Evolutionary conservation across 805 yeast species (phyloP), one percentile per base, ranked within the genome.

Genomic region (Candida easanensis): DNA sequence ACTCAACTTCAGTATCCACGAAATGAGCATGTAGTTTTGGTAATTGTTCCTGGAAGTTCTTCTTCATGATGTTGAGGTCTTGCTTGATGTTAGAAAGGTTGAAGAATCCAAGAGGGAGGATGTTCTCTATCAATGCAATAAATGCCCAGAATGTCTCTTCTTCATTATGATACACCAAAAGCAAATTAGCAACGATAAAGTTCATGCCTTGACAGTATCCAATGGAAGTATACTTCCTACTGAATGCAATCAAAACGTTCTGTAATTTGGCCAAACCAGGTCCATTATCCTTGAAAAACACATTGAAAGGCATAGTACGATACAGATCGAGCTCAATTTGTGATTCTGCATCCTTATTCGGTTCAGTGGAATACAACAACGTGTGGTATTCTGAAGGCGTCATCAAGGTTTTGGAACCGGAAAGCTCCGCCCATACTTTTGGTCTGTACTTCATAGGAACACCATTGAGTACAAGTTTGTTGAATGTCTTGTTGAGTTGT

Each of bases 141-240:
- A 75, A 71, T 4, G 71, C 62, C 80, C 82, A 76, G 45, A 75
- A 78, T 6, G 77, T 70, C 41, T 76, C 80, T 43, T 74, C 80
- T 38, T 74, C 75, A 3, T 68, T 62, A 4, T 68, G 63, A 36
- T 60, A 68, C 0, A 71, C 69, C 18, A 78, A 53, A 11, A 78
- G 54, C 9, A 78, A 47, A 36, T 72, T 74, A 0, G 79, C 84
- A 10, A 71, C 74, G n/a, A 78, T 72, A 50, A 77, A 70, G 53
- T 78, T 78, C 84, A 78, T 71, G 1, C 84, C 84, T 51, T 78
- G 84, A 40, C 78, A 73, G 54, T 78, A 78, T 0, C 84, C 83
- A 33, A 77, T 63, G 0, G 63, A 63, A 0, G 76, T 73, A 45
- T 69, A 68, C 46, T 74, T 67, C 6, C 69, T 63, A 16, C 71